Conservation (phyloP, 805 yeast genomes). For the Saturnispora diversa region DNA sequence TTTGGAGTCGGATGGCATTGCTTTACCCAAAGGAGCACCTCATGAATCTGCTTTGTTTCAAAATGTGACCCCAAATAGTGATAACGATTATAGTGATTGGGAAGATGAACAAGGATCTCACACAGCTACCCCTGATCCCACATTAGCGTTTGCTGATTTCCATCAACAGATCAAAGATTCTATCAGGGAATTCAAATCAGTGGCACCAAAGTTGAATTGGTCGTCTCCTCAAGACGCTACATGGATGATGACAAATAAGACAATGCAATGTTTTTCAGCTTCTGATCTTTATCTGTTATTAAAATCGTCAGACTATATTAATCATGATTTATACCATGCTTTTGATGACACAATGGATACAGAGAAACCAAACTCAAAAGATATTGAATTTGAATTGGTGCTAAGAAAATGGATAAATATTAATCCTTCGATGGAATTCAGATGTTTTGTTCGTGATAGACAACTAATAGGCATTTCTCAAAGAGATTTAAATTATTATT, state of each 20-base stretch:
- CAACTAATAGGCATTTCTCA: constrained; percentile 69
- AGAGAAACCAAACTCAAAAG: constrained; percentile 28
- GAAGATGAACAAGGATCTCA: constrained; percentile 38
- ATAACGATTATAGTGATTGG: constrained; percentile 72
- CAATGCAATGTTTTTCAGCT: constrained; percentile 60
- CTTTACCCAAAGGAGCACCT: constrained; percentile 42
- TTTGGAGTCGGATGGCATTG: constrained; percentile 59
- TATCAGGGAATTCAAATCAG: constrained; percentile 47
- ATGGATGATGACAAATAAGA: constrained; percentile 80
- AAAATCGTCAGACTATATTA: constrained; percentile 81
- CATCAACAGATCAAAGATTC: constrained; percentile 43
- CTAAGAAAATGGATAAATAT: constrained; percentile 75
- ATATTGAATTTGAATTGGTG: constrained; percentile 46
- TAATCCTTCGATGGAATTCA: constrained; percentile 86
- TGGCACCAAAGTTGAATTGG: constrained; percentile 92
- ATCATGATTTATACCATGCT: constrained; percentile 73
- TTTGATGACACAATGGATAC: constrained; percentile 36
- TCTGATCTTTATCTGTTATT: constrained; percentile 73
- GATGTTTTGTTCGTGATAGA: constrained; percentile 68
- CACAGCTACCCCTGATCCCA: constrained; percentile 31
- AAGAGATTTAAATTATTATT: constrained; percentile 78
- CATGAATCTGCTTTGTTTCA: constrained; percentile 28
- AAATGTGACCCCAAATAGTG: constrained; percentile 35
- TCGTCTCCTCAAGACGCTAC: constrained; percentile 92
- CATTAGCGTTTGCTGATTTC: constrained; percentile 46